Base-by-base conservation (phyloP, 2,329 filamentous ascomycete species). In the Byssothecium circinans region DNA sequence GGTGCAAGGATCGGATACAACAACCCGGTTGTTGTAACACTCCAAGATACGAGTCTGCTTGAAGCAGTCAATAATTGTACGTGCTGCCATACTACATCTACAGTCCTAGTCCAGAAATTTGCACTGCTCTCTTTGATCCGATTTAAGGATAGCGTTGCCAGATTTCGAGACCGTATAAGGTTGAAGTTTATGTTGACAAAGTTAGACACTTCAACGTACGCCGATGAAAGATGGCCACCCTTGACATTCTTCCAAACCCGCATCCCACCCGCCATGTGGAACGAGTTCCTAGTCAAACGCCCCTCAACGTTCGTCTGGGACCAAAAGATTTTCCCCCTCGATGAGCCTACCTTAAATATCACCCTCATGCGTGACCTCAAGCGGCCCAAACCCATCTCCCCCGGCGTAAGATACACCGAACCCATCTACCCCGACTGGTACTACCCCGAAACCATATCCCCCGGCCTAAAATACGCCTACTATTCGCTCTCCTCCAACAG, bases 281-380 rank as follows among this genome's bases (percentile, higher is more conserved):
- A 14, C 18, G 7, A 17, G 3, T 11, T 17, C 17, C 22, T 22
- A 10, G 18, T 18, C 18, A 44, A 33, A 29, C 20, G 6, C 15
- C 20, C 23, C 8, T 29, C 14, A 42, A 42, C 22, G 1, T 43
- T 49, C 27, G 37, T 41, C 41, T 43, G 37, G 32, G 41, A 46
- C 17, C 20, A 25, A 19, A 43, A 38, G 8, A 37, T 43, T 39
- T 34, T 19, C 3, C 34, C 35, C 23, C 53, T 61, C 3, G 4
- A 30, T 3, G 8, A 50, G 10, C 58, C 60, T 6, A 51, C 53
- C 14, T 49, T 63, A 12, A 58, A 56, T 29, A 56, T 63, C 11
- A 58, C 53, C 15, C 47, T 7, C 32, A 12, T 20, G 4, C 29
- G 18, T 29, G 8, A 18, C 34, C n/a, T 14, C 20, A 7, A 12